These are phyloP conservation scores for Teratosphaeria pseudoeucalypti DNA, from an alignment of 2,329 filamentous ascomycete genomes.

Conservation along the genomic window DNA sequence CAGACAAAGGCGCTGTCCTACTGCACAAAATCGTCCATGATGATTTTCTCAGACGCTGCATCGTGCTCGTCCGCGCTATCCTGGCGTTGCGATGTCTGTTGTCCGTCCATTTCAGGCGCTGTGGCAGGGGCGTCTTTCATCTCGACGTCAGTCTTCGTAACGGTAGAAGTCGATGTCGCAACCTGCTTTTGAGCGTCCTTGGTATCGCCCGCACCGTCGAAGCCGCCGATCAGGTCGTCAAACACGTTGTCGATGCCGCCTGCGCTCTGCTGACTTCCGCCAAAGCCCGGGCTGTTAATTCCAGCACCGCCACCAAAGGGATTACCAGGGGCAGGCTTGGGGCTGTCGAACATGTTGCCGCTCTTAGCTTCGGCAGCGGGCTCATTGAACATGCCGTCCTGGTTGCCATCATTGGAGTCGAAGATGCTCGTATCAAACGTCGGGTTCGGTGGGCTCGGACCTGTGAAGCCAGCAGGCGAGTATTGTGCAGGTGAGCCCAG, in stretches of 20 bases:
- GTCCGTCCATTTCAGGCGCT: background rate
- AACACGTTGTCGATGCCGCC: slow-evolving; percentile 25
- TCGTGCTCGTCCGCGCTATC: background rate
- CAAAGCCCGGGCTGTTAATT: slow-evolving; percentile 22
- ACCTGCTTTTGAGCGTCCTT: slow-evolving; percentile 1
- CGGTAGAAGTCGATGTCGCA: background rate
- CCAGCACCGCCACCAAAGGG: slow-evolving; percentile 12
- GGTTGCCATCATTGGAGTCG: slow-evolving; percentile 12
- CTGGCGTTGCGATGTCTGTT: background rate
- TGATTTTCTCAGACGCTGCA: background rate
- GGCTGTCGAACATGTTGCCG: slow-evolving; percentile 3
- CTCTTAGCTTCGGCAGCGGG: slow-evolving; percentile 1
- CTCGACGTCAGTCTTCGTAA: background rate
- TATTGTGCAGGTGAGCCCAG: slow-evolving; percentile 20
- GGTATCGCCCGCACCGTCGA: slow-evolving; percentile 14
- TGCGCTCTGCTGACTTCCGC: slow-evolving; percentile 19
- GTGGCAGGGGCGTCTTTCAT: background rate
- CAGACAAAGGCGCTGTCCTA: background rate
- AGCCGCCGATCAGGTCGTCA: slow-evolving; percentile 20
- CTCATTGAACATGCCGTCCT: slow-evolving; percentile 2
- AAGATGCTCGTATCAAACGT: slow-evolving; percentile 17
- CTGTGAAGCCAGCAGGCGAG: slow-evolving; percentile 8
- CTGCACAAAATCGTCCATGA: background rate
- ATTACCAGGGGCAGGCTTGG: slow-evolving; percentile 5
- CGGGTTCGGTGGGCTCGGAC: slow-evolving; percentile 14